Conservation (phyloP, 768 basidiomycete species). For the Boletellus ananiceps region DNA sequence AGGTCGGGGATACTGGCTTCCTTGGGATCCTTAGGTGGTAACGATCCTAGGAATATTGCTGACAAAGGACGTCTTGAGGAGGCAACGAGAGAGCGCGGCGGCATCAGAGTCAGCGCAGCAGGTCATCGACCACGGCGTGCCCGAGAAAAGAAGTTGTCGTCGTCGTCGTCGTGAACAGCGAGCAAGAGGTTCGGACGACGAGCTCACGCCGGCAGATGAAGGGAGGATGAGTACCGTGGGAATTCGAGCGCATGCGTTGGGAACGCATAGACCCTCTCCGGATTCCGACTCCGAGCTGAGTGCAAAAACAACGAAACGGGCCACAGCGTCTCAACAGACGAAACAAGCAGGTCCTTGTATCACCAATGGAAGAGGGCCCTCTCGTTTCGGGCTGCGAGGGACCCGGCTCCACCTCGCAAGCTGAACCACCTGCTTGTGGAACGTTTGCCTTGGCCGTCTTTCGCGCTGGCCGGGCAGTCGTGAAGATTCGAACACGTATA, state of each 20-base stretch:
- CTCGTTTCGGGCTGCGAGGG: too few species aligned
- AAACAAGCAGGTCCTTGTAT: too few species aligned
- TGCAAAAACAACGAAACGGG: too few species aligned
- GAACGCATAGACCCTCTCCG: conserved; percentile 6
- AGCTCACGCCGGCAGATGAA: conserved; percentile 12
- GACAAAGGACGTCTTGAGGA: conserved; percentile 52
- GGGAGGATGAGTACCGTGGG: conserved; percentile 26
- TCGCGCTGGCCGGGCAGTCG: too few species aligned
- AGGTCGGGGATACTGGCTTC: conserved; percentile 53
- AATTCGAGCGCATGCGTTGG: conserved; percentile 6
- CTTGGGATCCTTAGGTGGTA: conserved; percentile 38
- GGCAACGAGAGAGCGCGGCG: conserved; percentile 42
- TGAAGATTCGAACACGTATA: too few species aligned
- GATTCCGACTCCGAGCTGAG: conserved; percentile 19
- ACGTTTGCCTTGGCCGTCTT: too few species aligned
- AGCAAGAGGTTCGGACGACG: conserved; percentile 18
- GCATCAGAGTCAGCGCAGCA: conserved; percentile 37
- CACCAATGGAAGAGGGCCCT: too few species aligned
- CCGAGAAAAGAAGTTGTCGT: conserved; percentile 5
- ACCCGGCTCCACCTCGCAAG: too few species aligned
- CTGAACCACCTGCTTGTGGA: too few species aligned
- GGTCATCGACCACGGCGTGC: conserved; percentile 27
- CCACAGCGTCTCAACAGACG: too few species aligned
- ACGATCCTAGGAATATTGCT: conserved; percentile 53
- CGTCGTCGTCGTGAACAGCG: conserved; percentile 27